Conservation (phyloP, 139 green algal genomes). For the Dunaliella sp. region DNA sequence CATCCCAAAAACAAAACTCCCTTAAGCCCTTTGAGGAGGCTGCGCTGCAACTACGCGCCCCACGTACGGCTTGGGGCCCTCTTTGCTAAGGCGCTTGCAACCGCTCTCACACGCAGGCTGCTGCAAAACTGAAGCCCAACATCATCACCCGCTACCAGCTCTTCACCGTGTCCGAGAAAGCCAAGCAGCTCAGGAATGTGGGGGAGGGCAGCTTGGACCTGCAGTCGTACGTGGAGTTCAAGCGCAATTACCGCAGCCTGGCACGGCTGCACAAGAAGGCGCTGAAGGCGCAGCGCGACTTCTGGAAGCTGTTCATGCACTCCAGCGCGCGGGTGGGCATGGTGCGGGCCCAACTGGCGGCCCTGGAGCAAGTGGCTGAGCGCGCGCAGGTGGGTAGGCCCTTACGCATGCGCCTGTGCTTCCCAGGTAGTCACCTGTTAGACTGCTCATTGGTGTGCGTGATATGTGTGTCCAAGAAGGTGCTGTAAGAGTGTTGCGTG, state of each 20-base stretch:
- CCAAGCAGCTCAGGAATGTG: constrained; percentile 26
- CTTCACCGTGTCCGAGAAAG: constrained; percentile 17
- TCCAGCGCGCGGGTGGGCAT: neutral
- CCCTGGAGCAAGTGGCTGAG: constrained; percentile 17
- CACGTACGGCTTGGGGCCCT: no score
- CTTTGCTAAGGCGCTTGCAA: no score
- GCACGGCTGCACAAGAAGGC: constrained; percentile 25
- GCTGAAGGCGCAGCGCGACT: constrained; percentile 5
- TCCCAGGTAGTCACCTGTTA: no score
- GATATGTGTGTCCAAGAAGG: no score
- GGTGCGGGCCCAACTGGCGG: neutral
- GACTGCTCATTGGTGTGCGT: no score
- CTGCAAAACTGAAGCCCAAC: constrained; percentile 23
- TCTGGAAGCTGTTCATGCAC: constrained; percentile 26
- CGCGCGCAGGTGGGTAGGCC: no score
- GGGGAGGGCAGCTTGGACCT: constrained; percentile 28
- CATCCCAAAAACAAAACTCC: no score
- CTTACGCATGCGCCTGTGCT: no score
- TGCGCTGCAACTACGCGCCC: no score
- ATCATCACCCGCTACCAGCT: constrained; percentile 15
- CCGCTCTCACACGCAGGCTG: no score
- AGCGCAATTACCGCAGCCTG: constrained; percentile 26
- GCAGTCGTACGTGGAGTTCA: constrained; percentile 40
- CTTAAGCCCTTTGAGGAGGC: no score
- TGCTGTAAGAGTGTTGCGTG: no score